Evolutionary conservation across 169 alveolate genomes (phyloP), one percentile per base, ranked within the genome.

Genomic region (Plasmodium vinckei): DNA sequence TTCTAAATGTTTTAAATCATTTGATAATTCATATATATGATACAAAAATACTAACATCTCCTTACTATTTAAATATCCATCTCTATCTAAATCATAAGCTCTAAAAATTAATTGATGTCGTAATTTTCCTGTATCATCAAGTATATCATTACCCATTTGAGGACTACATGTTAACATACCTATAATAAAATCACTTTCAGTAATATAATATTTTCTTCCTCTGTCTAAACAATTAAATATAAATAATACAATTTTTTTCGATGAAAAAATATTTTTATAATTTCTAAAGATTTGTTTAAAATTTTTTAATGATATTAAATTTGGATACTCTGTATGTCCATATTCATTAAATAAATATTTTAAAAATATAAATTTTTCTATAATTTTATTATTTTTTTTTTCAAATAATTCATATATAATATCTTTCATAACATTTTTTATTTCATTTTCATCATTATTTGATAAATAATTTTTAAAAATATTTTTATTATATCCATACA

Each of bases 161-260:
- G 96, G 96, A 12, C 95, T 92, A 72, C 96, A 93, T 1, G 96
- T 88, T 67, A 93, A 23, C 95, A 93, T 92, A 4, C 96, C 96
- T 7, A 92, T 87, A 12, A 93, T 67, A 72, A 93, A 93, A 27
- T 93, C 96, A 33, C 90, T 77, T 17, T 87, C 72, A 9, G 93
- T 64, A 0, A 93, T 73, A 75, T 89, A 77, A 15, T 49, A 54
- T 47, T 79, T 87, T 25, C 87, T 86, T 13, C 91, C 87, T 60
- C 96, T 72, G 39, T 93, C 96, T 92, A 93, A 82, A 56, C 93
- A 73, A 33, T 91, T 92, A 53, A 93, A 93, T 15, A 93, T 92
- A 12, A 92, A 92, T 23, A 87, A 63, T 3, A 93, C 68, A 69
- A 87, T 84, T n/a, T 87, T 84, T 9, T 89, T 94, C 25, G 87